Base-by-base conservation (phyloP, 2,329 filamentous ascomycete species). In the Cucurbitaria berberidis region DNA sequence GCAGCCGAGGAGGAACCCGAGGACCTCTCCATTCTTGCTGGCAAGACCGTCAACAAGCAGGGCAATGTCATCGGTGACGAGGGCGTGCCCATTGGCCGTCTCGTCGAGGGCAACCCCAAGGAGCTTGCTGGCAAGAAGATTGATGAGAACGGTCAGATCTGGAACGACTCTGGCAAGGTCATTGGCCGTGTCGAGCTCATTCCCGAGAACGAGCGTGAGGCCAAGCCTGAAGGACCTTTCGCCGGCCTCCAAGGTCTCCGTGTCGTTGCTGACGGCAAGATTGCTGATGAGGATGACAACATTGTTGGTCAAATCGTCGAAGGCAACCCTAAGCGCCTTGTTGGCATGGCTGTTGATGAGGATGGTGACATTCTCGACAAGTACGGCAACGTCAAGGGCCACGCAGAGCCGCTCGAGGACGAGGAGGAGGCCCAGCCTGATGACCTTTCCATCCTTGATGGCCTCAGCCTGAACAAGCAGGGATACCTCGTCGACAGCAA, bases 161-260 rank as follows among this genome's bases (percentile, higher is more conserved):
- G 87, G 77, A 89, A 88, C 68, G 88, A 91, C 70, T 83, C 81
- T n/a, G 89, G 89, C 40, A 85, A 89, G 52, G 78, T 90, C 41
- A 82, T 91, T 53, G 88, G 88, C 55, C 82, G 81, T 51, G 86
- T 85, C 40, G 87, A 90, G 66, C 77, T 90, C 24, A 85, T 91
- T 30, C 80, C 87, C 19, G 85, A 88, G 65, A 82, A 86, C 8
- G 87, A 90, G 77, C 79, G 79, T 45, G 80, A 80, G 63, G 67
- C 72, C 53, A 81, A 78, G 69, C 78, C 78, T 27, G 80, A 82
- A 53, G 80, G 79, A 53, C 77, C 78, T 35, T 82, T 82, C 57
- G 79, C 79, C 51, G 80, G 80, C 56, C 77, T 81, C 19, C 69
- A 80, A 55, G 79, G 76, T 45, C 76, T 81, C 16, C 77, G 77